Evolutionary conservation across 2,329 filamentous ascomycete genomes (phyloP), one percentile per base, ranked within the genome.

Genomic region (Fusarium staphyleae): DNA sequence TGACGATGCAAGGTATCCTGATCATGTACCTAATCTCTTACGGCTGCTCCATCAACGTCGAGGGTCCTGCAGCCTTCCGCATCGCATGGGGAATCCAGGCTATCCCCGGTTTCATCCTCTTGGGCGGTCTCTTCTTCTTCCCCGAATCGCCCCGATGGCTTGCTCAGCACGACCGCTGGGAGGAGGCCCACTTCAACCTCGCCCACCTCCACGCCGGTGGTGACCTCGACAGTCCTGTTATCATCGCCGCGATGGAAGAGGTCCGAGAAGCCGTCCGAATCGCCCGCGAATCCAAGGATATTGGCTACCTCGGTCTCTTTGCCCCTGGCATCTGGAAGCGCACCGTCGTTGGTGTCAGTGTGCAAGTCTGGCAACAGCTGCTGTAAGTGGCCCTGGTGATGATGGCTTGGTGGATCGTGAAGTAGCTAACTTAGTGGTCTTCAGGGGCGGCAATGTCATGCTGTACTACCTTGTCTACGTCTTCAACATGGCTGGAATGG

Each of bases 21-120:
- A 86, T 88, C 72, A 88, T 88, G 84, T 89, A 87, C 72, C 87
- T 85, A 60, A 83, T 88, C 69, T 83, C 80, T 6, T 87, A 86
- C 60, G 87, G 83, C 37, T 85, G 82, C 71, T 82, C 80, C 35
- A 82, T 79, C 60, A 46, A 48, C 35, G 79, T 89, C 48, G 56
- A 75, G 0, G 81, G 84, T 10, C 70, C 80, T 1, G 76, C 81
- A 2, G 81, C 84, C 1, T 89, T 87, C 77, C 76, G 86, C 29
- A 78, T 86, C 3, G 84, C 86, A 10, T 88, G 85, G 85, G 86
- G 81, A 46, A 72, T 86, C 10, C 86, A 88, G 67, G 85, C 85
- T 68, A 69, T 88, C 36, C 85, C 85, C 1, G 84, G 80, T 19
- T 68, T 86, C 24, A 66, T 85, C 39, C 78, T 87, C 36, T 80